Evolutionary conservation across 176 grass and related monocot genomes (phyloP).

Genomic region (Avena atlantica): DNA sequence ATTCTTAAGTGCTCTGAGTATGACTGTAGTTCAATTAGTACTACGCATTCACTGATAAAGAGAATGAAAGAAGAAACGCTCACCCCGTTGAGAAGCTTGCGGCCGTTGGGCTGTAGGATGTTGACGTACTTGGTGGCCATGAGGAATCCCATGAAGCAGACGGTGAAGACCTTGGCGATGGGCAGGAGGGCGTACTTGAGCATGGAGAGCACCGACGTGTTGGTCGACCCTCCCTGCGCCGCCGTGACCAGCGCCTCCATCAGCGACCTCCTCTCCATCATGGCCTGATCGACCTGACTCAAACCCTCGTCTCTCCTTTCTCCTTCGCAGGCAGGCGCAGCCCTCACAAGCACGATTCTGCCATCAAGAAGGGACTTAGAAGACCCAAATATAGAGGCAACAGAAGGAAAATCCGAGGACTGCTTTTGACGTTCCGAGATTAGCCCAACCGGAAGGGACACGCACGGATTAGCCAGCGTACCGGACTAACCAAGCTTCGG

Average conservation of each 20-base stretch:
- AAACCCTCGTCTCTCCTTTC: not conserved
- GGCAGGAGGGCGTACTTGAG: slow-evolving; percentile 87
- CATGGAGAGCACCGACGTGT: slow-evolving; percentile 69
- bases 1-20: not conserved
- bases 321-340: not conserved
- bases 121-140: slow-evolving; percentile 97
- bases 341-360: slow-evolving; percentile 30
- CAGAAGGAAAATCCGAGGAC: slow-evolving; percentile 38
- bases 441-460: slow-evolving; percentile 1
- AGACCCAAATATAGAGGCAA: slow-evolving; percentile 34
- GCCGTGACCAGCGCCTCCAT: slow-evolving; percentile 61
- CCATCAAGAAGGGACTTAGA: slow-evolving; percentile 20
- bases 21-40: not conserved
- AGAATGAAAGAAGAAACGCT: slow-evolving; percentile 31
- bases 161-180: slow-evolving; percentile 96
- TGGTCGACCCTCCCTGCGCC: slow-evolving; percentile 56
- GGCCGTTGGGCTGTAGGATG: slow-evolving; percentile 88
- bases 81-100: slow-evolving; percentile 97
- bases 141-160: slow-evolving; percentile 98
- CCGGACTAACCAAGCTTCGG: slow-evolving; percentile 13
- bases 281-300: not conserved
- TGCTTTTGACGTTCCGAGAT: slow-evolving; percentile 23
- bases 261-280: slow-evolving; percentile 79
- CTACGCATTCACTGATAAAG: not conserved
- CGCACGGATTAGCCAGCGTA: not conserved